These are phyloP conservation scores for Hypseocharis bilobata DNA, from an alignment of 441 rosid genomes.

Conservation along the genomic window DNA sequence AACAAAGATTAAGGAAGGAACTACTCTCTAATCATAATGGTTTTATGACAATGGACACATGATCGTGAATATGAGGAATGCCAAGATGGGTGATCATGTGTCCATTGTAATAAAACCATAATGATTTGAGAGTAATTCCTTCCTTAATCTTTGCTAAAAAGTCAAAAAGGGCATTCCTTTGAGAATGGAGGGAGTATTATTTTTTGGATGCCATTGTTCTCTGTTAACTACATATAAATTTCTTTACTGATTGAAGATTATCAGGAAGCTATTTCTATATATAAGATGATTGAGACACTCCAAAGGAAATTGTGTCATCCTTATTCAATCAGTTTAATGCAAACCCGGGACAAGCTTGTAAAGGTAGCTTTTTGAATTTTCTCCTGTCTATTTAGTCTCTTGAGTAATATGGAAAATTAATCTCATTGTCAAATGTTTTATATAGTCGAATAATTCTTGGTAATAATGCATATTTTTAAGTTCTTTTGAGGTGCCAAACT, in stretches of 20 bases:
- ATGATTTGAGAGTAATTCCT: too few relatives aligned
- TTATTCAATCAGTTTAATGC: constrained; percentile 57
- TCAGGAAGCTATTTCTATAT: constrained; percentile 35
- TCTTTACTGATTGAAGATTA: constrained; percentile 39
- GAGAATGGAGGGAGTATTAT: too few relatives aligned
- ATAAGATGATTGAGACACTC: constrained; percentile 53
- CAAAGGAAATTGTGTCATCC: constrained; percentile 67
- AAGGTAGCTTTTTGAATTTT: constrained; percentile 41
- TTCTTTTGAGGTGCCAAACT: background rate
- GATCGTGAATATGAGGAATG: too few relatives aligned
- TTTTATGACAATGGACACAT: too few relatives aligned
- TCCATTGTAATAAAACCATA: too few relatives aligned
- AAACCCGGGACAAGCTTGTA: constrained; percentile 67
- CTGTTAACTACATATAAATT: background rate
- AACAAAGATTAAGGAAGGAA: too few relatives aligned
- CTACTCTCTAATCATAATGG: too few relatives aligned
- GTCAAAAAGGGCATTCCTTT: too few relatives aligned
- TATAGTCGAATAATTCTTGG: background rate
- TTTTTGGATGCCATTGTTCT: background rate
- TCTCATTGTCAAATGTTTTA: background rate
- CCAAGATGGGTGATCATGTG: too few relatives aligned
- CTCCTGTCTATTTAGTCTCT: constrained; percentile 1
- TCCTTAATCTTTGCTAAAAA: too few relatives aligned
- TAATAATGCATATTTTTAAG: background rate
- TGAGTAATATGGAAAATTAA: background rate